A percentile compares a stretch with the other conserved stretches of the same genome.
Conservation (phyloP, 2,329 filamentous ascomycete genomes). For the Arthrinium phaeospermum region DNA sequence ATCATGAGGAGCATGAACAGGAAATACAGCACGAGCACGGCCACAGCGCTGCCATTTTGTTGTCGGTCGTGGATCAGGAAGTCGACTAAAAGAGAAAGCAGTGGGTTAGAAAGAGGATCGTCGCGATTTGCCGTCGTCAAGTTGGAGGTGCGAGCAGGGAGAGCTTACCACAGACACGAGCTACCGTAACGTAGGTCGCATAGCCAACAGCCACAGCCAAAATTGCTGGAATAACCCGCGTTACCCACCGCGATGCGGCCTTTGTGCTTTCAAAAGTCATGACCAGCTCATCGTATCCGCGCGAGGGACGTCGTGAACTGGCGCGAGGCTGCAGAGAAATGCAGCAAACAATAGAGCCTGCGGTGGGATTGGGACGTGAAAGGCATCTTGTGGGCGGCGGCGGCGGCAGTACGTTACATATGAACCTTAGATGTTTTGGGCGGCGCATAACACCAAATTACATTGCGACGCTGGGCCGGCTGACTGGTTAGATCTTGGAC, state of each 20-base stretch:
- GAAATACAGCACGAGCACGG: constrained; percentile 75
- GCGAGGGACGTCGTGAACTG: background rate
- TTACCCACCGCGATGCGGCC: constrained; percentile 61
- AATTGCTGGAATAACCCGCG: constrained; percentile 72
- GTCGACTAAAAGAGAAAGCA: constrained; percentile 58
- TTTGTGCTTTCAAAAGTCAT: constrained; percentile 43
- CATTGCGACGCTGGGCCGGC: background rate
- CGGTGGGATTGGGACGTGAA: background rate
- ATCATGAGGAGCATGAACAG: constrained; percentile 72
- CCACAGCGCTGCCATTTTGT: constrained; percentile 64
- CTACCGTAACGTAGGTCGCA: constrained; percentile 73
- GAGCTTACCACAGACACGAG: constrained; percentile 68
- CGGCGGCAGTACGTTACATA: background rate
- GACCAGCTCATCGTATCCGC: constrained; percentile 30
- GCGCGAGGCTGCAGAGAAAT: background rate
- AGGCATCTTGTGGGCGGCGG: background rate
- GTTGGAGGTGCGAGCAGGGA: background rate
- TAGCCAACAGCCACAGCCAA: constrained; percentile 71
- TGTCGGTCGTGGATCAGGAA: constrained; percentile 65
- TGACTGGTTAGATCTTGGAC: background rate
- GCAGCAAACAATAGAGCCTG: background rate
- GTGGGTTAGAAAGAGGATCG: background rate
- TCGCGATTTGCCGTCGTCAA: background rate
- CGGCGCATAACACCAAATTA: constrained; percentile 1
- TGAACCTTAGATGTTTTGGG: background rate